Base-by-base conservation (phyloP, 2,329 filamentous ascomycete genomes). In the Juglanconis sp. region DNA sequence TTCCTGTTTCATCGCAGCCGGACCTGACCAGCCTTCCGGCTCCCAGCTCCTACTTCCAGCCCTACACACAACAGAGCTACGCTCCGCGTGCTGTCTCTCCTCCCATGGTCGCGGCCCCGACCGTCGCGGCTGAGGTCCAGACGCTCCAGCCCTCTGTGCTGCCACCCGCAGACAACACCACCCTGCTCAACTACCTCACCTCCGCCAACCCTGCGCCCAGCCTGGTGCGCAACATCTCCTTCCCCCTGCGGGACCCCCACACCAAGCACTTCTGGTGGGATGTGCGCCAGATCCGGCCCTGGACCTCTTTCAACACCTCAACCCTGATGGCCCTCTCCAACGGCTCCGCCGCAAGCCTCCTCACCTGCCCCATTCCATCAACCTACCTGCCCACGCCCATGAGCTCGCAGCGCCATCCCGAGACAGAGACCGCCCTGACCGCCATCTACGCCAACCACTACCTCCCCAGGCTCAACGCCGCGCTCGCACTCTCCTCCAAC, bases 221-320 rank as follows among this genome's bases (percentile, higher is more conserved):
- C 46, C 80, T 96, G 38, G 91, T 96, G 42, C 89, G 89, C 69
- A 90, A 88, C 66, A 85, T 94, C 66, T 90, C 89, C 62, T 87
- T 89, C 71, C 87, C 76, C 65, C 79, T 81, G 69, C 85, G 80
- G 65, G 90, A 86, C 72, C 87, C 81, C 69, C 84, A 81, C 74
- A 88, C 83, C 68, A 91, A 88, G 73, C 87, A 96, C 77, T 96
- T 94, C 74, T 98, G 94, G 94, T 97, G 92, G 90, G 94, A 98
- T 70, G 84, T 96, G 61, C 90, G 94, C 67, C 94, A 96, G 72
- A 81, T 97, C 66, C 87, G 91, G 64, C 83, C 87, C 63, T 97
- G 94, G 94, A 84, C 83, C 55, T 83, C 86, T 67, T 97, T 97
- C 82, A 91, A 85, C 65, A 78, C 90, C 10, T 74, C 81, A 57